phyloP scores from a whole-genome alignment of 208 protist species.

The Crithidia bombi region DNA sequence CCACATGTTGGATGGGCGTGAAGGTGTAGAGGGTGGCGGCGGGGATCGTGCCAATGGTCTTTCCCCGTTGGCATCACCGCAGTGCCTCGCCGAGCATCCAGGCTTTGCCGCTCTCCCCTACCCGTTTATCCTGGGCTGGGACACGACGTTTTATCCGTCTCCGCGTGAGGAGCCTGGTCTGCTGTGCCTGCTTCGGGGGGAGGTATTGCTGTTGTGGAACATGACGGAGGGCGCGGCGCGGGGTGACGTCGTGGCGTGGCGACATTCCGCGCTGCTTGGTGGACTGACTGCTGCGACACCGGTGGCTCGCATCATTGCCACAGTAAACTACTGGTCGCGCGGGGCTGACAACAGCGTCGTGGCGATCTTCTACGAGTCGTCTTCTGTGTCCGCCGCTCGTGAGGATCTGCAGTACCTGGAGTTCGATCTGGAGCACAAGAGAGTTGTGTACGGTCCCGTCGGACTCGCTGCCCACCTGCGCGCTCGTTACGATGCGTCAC shows the following conservation, averaged over 20 bases:
- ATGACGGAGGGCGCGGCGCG: constrained; percentile 20
- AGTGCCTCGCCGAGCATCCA: constrained; percentile 31
- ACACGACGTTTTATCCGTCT: constrained; percentile 70
- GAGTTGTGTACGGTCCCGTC: constrained; percentile 6
- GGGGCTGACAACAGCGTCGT: constrained; percentile 3
- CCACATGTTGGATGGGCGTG: too few relatives aligned
- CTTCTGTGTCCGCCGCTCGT: background rate
- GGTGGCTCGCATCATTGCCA: constrained; percentile 21
- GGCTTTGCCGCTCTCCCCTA: constrained; percentile 58
- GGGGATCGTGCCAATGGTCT: constrained; percentile 22
- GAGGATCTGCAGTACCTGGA: constrained; percentile 27
- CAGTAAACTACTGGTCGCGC: constrained; percentile 31
- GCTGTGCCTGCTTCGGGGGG: constrained; percentile 56
- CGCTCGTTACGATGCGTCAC: constrained; percentile 7
- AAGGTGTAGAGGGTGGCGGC: constrained; percentile 6
- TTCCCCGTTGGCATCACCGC: constrained; percentile 11
- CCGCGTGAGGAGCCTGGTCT: constrained; percentile 20
- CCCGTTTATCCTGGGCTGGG: constrained; percentile 62
- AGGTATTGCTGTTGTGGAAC: constrained; percentile 66
- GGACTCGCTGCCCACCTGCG: background rate
- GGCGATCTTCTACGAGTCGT: constrained; percentile 22
- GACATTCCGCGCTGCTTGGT: constrained; percentile 7
- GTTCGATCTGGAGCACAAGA: constrained; percentile 11
- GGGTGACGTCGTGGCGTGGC: constrained; percentile 21
- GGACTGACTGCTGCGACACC: constrained; percentile 44